These are phyloP conservation scores for Xerocomellus dryophilus DNA, from an alignment of 768 basidiomycete genomes.

Conservation along the genomic window DNA sequence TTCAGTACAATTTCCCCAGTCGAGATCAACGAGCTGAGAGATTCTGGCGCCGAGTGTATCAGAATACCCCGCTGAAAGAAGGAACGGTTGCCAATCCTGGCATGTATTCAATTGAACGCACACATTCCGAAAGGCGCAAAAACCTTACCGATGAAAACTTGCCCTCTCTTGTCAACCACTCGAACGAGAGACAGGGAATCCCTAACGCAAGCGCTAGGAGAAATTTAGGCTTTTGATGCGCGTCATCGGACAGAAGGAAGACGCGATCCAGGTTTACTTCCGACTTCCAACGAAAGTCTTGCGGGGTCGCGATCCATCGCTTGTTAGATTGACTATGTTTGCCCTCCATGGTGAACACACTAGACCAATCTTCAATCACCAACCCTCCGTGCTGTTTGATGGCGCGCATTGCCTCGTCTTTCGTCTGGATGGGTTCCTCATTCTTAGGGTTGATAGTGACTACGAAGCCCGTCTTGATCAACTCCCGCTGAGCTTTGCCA, in stretches of 20 bases:
- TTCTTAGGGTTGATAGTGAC: slow-evolving; percentile 48
- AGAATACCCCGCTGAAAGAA: slow-evolving; percentile 52
- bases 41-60: slow-evolving; percentile 39
- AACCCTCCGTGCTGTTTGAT: slow-evolving; percentile 54
- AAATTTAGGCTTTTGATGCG: slow-evolving; percentile 73
- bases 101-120: slow-evolving; percentile 16
- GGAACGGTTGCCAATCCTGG: slow-evolving; percentile 60
- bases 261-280: slow-evolving; percentile 43
- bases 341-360: slow-evolving; percentile 56
- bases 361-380: slow-evolving; percentile 61
- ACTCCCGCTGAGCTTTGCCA: slow-evolving; percentile 35
- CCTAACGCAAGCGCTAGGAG: slow-evolving; percentile 81
- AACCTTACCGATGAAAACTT: slow-evolving; percentile 31
- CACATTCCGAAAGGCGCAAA: background rate
- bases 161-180: slow-evolving; percentile 43
- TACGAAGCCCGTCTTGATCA: slow-evolving; percentile 55
- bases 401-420: slow-evolving; percentile 38
- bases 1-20: slow-evolving; percentile 49
- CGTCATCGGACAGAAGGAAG: slow-evolving; percentile 66
- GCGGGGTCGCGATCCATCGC: slow-evolving; percentile 50
- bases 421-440: slow-evolving; percentile 38
- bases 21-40: slow-evolving; percentile 47
- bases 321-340: slow-evolving; percentile 40
- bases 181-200: slow-evolving; percentile 69
- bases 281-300: slow-evolving; percentile 45